phyloP scores from a whole-genome alignment of 2,329 filamentous ascomycete genomes.

The Fusarium lateritium region DNA sequence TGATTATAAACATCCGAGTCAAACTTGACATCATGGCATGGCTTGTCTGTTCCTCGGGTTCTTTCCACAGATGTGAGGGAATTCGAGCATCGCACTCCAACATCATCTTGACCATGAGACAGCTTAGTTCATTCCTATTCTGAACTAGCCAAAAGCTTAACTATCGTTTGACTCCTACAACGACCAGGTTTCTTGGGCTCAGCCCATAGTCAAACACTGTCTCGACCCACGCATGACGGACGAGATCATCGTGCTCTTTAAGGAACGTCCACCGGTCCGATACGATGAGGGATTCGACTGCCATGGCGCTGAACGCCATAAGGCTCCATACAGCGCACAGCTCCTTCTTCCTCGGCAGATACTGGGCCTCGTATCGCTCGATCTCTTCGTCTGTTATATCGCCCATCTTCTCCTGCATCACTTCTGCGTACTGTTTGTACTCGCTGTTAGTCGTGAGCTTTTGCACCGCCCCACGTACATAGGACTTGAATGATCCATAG shows the following conservation, averaged over 20 bases:
- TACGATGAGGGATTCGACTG: constrained; percentile 92
- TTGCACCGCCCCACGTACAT: constrained; percentile 83
- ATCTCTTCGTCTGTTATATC: constrained; percentile 83
- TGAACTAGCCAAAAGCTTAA: constrained; percentile 35
- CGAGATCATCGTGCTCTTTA: constrained; percentile 79
- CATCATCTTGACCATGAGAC: constrained; percentile 14
- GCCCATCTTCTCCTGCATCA: constrained; percentile 76
- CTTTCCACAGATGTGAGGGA: constrained; percentile 9
- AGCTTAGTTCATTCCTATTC: constrained; percentile 30
- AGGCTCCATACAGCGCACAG: constrained; percentile 91
- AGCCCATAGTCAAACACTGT: constrained; percentile 89
- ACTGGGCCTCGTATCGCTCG: constrained; percentile 76
- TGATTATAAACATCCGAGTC: constrained; percentile 5
- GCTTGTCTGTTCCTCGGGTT: constrained; percentile 6
- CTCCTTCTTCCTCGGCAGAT: constrained; percentile 79
- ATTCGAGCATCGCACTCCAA: constrained; percentile 11
- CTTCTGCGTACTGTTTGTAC: constrained; percentile 71
- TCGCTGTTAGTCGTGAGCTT: constrained; percentile 76
- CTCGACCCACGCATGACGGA: constrained; percentile 89
- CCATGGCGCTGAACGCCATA: constrained; percentile 94
- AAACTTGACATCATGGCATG: constrained; percentile 21
- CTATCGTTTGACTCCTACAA: constrained; percentile 87
- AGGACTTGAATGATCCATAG: constrained; percentile 81
- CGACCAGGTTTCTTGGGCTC: constrained; percentile 92
- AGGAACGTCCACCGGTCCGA: constrained; percentile 92